Base-by-base conservation (phyloP, 306 rosid genomes). In the Acacia crassicarpa region DNA sequence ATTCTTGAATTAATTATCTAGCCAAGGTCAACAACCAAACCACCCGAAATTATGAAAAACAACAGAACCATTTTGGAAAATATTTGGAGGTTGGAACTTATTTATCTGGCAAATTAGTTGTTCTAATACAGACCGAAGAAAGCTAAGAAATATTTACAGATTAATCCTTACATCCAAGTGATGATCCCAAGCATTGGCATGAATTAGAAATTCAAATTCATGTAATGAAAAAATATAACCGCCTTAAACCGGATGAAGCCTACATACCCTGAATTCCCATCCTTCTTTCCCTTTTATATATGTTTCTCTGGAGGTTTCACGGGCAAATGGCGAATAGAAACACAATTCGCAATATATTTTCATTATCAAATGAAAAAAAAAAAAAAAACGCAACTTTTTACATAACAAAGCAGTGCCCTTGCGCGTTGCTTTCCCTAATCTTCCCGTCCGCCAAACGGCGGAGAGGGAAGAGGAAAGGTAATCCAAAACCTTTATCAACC, bases 381-480 rank as follows among this genome's bases (percentile, higher is more conserved):
- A 27, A 62, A 65, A 63, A 15, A 66, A 19, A 9, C 58, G 12
- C 17, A 25, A 30, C 59, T 25, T 9, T 45, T 3, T 54, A 72
- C 43, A 9, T 13, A 65, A 6, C 44, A 15, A 53, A 77, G 75
- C 46, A 20, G 3, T 43, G 66, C 8, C 74, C 45, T 43, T 48
- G 14, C 22, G 11, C 67, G 17, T 15, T 45, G 27, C 27, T 11
- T n/a, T 53, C 38, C 32, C 27, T 4, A 74, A 74, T 53, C 73
- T 74, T 75, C 46, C 51, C 32, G 61, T 48, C 40, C 44, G 53
- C 66, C 63, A 16, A 79, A 76, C 56, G 66, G 75, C n/a, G 15
- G 8, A 63, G 43, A 19, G 27, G 9, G 14, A 48, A 22, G 69
- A 1, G 19, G 3, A 61, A 46, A 75, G 14, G 20, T 53, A 76